Percentiles rank a stretch among this genome's conserved stretches.
phyloP scores from a whole-genome alignment of 805 yeast genomes.

The Lachancea sp. region DNA sequence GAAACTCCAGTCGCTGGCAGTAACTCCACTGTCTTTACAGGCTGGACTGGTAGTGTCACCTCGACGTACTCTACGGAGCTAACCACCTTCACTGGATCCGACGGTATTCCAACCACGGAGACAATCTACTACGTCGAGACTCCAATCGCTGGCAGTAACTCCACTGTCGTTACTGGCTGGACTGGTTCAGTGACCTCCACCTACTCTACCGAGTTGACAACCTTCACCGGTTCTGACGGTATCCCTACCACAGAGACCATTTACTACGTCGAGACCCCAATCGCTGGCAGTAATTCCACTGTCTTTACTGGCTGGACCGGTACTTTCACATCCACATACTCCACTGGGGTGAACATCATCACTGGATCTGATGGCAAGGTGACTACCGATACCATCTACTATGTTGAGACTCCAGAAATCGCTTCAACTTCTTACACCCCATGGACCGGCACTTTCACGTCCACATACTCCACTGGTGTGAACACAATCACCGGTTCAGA shows the following conservation, averaged over 20 bases:
- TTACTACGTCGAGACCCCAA: constrained; percentile 9
- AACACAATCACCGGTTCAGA: too few relatives aligned
- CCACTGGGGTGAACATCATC: too few relatives aligned
- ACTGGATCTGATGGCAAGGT: too few relatives aligned
- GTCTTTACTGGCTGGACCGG: constrained; percentile 5
- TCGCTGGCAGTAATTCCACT: constrained; percentile 11
- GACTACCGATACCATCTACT: neutral
- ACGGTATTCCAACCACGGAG: constrained; percentile 4
- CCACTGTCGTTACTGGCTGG: too few relatives aligned
- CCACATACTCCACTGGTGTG: too few relatives aligned
- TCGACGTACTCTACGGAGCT: constrained; percentile 4
- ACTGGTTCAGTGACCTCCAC: constrained; percentile 9
- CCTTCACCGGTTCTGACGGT: constrained; percentile 10
- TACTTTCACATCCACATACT: too few relatives aligned
- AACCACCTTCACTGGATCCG: constrained; percentile 5
- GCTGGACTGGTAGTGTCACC: constrained; percentile 11
- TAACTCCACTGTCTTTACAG: neutral
- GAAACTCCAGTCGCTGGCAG: constrained; percentile 1
- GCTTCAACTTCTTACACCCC: too few relatives aligned
- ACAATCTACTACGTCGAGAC: constrained; percentile 8
- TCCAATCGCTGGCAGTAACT: too few relatives aligned
- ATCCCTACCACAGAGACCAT: neutral
- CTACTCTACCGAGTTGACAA: constrained; percentile 4
- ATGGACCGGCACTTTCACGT: too few relatives aligned
- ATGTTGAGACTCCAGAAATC: neutral